These are phyloP conservation scores for Epichloe bromicola DNA, from an alignment of 2,329 filamentous ascomycete genomes.

Conservation along the genomic window DNA sequence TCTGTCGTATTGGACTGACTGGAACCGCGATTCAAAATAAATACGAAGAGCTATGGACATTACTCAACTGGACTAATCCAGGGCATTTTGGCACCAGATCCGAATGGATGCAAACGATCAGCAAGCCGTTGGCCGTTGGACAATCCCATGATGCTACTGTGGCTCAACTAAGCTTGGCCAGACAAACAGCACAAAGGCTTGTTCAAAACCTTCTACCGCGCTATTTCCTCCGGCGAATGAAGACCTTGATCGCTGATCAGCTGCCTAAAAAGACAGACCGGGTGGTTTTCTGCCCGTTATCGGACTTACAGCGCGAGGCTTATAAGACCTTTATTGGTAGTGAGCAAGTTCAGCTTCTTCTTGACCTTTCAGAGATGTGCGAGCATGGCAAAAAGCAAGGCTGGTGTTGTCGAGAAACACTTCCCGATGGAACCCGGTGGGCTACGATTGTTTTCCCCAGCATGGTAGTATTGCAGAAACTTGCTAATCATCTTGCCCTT, in stretches of 20 bases:
- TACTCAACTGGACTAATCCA: slow-evolving; percentile 93
- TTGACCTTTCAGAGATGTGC: slow-evolving; percentile 53
- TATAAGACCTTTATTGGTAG: slow-evolving; percentile 70
- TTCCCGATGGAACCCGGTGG: slow-evolving; percentile 56
- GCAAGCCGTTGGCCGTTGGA: slow-evolving; percentile 67
- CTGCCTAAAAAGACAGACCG: slow-evolving; percentile 88
- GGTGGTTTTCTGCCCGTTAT: slow-evolving; percentile 90
- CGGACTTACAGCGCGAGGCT: slow-evolving; percentile 63
- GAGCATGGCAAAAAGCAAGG: slow-evolving; percentile 53
- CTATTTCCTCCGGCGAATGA: slow-evolving; percentile 88
- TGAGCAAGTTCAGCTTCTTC: slow-evolving; percentile 56
- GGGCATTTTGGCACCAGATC: slow-evolving; percentile 50
- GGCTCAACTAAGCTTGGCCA: slow-evolving; percentile 65
- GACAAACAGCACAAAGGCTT: slow-evolving; percentile 72
- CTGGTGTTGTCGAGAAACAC: slow-evolving; percentile 58
- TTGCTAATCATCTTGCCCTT: slow-evolving; percentile 86
- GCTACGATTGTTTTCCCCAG: slow-evolving; percentile 71
- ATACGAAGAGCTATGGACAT: slow-evolving; percentile 92
- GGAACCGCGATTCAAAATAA: slow-evolving; percentile 97
- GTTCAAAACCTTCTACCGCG: slow-evolving; percentile 77
- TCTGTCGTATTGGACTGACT: slow-evolving; percentile 86
- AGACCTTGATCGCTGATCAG: slow-evolving; percentile 81
- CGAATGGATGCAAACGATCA: slow-evolving; percentile 70
- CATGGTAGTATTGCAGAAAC: slow-evolving; percentile 70
- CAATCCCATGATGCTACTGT: slow-evolving; percentile 87